A percentile compares a stretch with the other conserved stretches of the same genome.
phyloP scores from a whole-genome alignment of 805 yeast species.

The Ogataea salicorniae region DNA sequence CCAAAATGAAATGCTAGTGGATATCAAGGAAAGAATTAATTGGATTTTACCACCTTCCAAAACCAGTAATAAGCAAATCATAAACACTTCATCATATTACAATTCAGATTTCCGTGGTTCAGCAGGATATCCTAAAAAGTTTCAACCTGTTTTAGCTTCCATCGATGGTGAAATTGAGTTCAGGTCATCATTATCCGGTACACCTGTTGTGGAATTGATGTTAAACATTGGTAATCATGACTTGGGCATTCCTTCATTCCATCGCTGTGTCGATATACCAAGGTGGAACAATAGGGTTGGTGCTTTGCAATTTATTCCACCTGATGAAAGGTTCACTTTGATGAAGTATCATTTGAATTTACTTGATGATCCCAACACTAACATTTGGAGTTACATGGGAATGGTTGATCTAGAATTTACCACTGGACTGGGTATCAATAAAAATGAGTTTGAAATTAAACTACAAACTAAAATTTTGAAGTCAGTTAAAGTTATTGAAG shows the following conservation, averaged over 20 bases:
- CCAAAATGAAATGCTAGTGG: conserved; percentile 83
- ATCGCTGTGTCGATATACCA: conserved; percentile 57
- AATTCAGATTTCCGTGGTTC: conserved; percentile 16
- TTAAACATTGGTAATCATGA: conserved; percentile 44
- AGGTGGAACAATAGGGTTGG: conserved; percentile 46
- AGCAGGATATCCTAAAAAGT: conserved; percentile 3
- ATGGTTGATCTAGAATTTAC: conserved; percentile 50
- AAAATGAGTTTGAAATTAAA: conserved; percentile 60
- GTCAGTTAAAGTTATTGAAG: conserved; percentile 42
- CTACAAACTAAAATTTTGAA: conserved; percentile 42
- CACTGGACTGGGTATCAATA: conserved; percentile 45
- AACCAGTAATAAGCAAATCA: neutral
- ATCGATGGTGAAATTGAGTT: conserved; percentile 63
- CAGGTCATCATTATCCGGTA: conserved; percentile 68
- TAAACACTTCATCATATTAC: conserved; percentile 25
- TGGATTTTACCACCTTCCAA: conserved; percentile 41
- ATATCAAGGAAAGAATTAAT: conserved; percentile 62
- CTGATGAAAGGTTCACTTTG: conserved; percentile 70
- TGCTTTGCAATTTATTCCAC: conserved; percentile 68
- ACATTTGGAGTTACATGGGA: conserved; percentile 37
- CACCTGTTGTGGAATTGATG: conserved; percentile 62
- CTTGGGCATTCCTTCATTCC: conserved; percentile 60
- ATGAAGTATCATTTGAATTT: conserved; percentile 62
- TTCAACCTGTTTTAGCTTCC: conserved; percentile 41
- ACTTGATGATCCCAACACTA: conserved; percentile 18